Conservation (phyloP, 148 eudicot genomes). For the Nepenthes gracilis region DNA sequence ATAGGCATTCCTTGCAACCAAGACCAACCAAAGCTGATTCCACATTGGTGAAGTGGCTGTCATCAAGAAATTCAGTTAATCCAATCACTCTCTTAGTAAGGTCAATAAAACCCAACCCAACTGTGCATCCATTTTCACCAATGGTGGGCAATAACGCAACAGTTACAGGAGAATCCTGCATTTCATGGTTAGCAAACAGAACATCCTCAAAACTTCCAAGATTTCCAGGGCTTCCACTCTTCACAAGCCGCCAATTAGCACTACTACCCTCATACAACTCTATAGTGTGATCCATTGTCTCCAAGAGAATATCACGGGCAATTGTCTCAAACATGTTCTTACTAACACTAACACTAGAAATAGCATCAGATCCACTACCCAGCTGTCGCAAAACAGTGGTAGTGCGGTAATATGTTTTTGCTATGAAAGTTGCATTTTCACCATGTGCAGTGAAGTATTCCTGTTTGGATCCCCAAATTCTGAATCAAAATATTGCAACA, state of each 20-base stretch:
- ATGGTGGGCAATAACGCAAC: conserved; percentile 59
- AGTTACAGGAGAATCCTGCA: conserved; percentile 95
- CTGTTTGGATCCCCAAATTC: conserved; percentile 25
- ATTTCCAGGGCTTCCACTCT: conserved; percentile 94
- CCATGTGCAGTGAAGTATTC: conserved; percentile 92
- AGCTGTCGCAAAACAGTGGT: conserved; percentile 79
- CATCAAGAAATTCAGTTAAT: conserved; percentile 80
- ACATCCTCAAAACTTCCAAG: conserved; percentile 88
- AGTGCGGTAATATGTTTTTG: conserved; percentile 89
- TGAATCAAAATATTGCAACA: conserved; percentile 4
- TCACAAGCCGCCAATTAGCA: conserved; percentile 71
- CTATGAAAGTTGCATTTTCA: conserved; percentile 82
- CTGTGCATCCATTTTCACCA: conserved; percentile 65
- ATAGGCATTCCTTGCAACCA: conserved; percentile 92
- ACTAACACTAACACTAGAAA: conserved; percentile 80
- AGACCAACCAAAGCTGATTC: conserved; percentile 86
- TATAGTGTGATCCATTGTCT: conserved; percentile 85
- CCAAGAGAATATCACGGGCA: conserved; percentile 80
- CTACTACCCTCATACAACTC: conserved; percentile 94
- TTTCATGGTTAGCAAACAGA: conserved; percentile 90
- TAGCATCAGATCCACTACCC: conserved; percentile 65
- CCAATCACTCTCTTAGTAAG: conserved; percentile 62
- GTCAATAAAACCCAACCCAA: conserved; percentile 73
- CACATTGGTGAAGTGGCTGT: conserved; percentile 82
- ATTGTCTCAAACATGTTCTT: conserved; percentile 90